Evolutionary conservation across 1,284 basidiomycete genomes (phyloP).

Genomic region (Cryptococcus amylolentus): DNA sequence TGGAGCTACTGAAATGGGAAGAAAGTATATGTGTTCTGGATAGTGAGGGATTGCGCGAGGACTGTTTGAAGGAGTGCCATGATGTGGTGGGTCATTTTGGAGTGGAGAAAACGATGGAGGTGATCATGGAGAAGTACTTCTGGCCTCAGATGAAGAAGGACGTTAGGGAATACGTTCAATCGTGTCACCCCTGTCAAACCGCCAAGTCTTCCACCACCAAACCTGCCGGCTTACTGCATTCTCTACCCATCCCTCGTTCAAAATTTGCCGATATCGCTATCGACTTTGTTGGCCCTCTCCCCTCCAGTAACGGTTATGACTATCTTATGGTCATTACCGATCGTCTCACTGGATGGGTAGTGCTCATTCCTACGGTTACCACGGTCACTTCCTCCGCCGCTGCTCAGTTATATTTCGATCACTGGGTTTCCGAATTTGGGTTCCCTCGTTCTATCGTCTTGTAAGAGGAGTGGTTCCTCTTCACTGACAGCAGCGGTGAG

Average conservation of each 20-base stretch:
- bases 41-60: not conserved
- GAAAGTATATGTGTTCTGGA: not conserved
- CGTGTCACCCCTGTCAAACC: not conserved
- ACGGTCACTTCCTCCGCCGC: not conserved
- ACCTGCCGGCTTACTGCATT: not conserved
- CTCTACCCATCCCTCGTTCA: not conserved
- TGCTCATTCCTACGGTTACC: not conserved
- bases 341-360: not conserved
- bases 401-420: not conserved
- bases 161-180: not conserved
- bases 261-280: conserved; percentile 2
- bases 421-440: not conserved
- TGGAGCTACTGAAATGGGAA: not conserved
- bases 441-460: not conserved
- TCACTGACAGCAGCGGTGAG: no score
- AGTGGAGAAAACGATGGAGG: not conserved
- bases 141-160: not conserved
- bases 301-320: not conserved
- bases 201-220: not conserved
- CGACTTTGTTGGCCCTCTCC: not conserved
- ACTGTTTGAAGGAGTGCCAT: not conserved
- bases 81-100: not conserved
- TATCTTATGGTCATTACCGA: conserved; percentile 1
- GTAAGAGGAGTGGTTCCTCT: no score
- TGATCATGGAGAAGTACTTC: not conserved